A percentile compares a stretch with the other conserved stretches of the same genome.
phyloP scores from a whole-genome alignment of 2,329 filamentous ascomycete genomes.

The Aspergillus bombycis region DNA sequence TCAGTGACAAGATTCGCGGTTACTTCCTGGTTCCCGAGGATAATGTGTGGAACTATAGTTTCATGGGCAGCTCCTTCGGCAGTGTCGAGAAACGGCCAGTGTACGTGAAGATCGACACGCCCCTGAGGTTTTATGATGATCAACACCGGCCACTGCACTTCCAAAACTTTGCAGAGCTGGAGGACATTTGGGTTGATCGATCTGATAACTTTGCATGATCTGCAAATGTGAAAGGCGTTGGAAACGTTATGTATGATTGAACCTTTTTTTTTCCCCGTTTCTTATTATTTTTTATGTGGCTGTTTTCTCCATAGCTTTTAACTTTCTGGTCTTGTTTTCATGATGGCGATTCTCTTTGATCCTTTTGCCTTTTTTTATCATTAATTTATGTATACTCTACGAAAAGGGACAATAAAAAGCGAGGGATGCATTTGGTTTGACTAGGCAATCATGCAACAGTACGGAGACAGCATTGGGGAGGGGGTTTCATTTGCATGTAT shows the following conservation, averaged over 20 bases:
- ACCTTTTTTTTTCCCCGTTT: slow-evolving; percentile 14
- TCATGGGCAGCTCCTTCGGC: slow-evolving; percentile 89
- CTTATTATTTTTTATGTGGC: slow-evolving; percentile 16
- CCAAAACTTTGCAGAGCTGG: slow-evolving; percentile 94
- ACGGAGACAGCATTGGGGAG: slow-evolving; percentile 7
- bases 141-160: slow-evolving; percentile 93
- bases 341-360: slow-evolving; percentile 6
- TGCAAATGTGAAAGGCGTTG: slow-evolving; percentile 25
- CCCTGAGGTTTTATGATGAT: slow-evolving; percentile 86
- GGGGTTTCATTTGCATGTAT: slow-evolving; percentile 9
- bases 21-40: slow-evolving; percentile 96
- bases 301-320: slow-evolving; percentile 1
- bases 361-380: neutral
- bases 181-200: slow-evolving; percentile 94
- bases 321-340: slow-evolving; percentile 4
- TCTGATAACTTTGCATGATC: slow-evolving; percentile 86
- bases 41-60: slow-evolving; percentile 95
- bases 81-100: slow-evolving; percentile 88
- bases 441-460: slow-evolving; percentile 2
- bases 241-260: slow-evolving; percentile 13
- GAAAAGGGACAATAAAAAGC: slow-evolving; percentile 9
- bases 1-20: slow-evolving; percentile 90
- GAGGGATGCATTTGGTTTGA: slow-evolving; percentile 2
- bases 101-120: slow-evolving; percentile 92
- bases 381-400: slow-evolving; percentile 2